Evolutionary conservation across 192 early-diverging fungal genomes (phyloP), one percentile per base, ranked within the genome.

Genomic region (Backusella macrospora): DNA sequence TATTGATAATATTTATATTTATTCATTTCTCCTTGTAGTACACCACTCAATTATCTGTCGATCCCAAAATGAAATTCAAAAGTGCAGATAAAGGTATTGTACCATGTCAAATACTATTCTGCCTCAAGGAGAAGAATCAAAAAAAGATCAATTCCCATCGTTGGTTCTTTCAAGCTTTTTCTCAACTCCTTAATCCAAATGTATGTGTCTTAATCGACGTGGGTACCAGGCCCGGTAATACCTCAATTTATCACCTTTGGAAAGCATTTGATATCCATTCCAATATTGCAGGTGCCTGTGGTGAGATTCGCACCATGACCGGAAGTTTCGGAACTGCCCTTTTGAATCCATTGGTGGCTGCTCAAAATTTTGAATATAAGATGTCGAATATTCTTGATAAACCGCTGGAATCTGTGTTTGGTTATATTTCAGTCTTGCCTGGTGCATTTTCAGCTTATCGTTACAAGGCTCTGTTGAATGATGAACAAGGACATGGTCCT

Each of bases 381-480:
- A 90, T 90, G 82, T 88, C 87, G 29, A 90, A 90, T 70, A 88
- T 90, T 66, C 70, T 90, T 64, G 85, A 91, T 62, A 89, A 90
- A 77, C 83, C 90, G 12, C 75, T 95, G 21, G 94, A 95, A 74
- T 93, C 91, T 5, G 89, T 94, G 18, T 93, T 93, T 69, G 95
- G 95, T 4, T 96, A 93, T 69, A 96, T 96, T 66, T 91, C 91
- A 3, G 95, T 95, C 59, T 86, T 95, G 67, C 93, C 94, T 21
- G 90, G 94, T 72, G 94, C 94, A 8, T 95, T 95, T 74, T 94
- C 92, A 16, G 94, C 94, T 14, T 95, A 95, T 80, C 85, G 93
- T 13, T 95, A 90, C 74, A 78, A 73, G 26, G 94, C 93, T 26
- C 80, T 94, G 21, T 83, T 91, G 52, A 90, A 92, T 70, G 88